Conservation (phyloP, 257 asterid species). For the Orobanche coerulescens region DNA sequence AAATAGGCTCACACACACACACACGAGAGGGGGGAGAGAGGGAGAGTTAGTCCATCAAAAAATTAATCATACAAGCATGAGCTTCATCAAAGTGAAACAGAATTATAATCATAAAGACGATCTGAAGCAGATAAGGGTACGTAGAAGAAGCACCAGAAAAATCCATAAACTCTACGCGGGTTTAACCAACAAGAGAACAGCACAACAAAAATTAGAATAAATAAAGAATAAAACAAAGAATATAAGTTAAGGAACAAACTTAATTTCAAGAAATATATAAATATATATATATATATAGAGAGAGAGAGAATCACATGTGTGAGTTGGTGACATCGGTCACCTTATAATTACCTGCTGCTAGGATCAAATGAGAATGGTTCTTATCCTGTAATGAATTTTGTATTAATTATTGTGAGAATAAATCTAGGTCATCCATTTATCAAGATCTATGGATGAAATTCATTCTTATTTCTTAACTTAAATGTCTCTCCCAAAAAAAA, state of each 20-base stretch:
- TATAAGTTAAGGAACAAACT: slow-evolving; percentile 20
- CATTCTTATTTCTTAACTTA: too few relatives aligned
- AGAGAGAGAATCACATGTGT: background rate
- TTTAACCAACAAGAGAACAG: background rate
- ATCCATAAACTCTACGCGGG: background rate
- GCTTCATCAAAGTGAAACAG: background rate
- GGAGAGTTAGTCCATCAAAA: background rate
- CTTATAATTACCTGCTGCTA: too few relatives aligned
- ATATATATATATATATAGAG: slow-evolving; percentile 15
- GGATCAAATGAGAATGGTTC: too few relatives aligned
- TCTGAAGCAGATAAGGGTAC: slow-evolving; percentile 16
- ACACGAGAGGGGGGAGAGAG: too few relatives aligned
- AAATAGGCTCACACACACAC: background rate
- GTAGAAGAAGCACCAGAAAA: slow-evolving; percentile 9
- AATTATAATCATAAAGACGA: background rate
- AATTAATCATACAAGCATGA: background rate
- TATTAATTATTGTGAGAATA: too few relatives aligned
- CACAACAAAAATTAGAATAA: too few relatives aligned
- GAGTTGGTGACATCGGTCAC: too few relatives aligned
- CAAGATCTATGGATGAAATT: too few relatives aligned
- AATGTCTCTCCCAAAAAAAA: too few relatives aligned
- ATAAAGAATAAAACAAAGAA: slow-evolving; percentile 6
- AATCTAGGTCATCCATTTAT: too few relatives aligned
- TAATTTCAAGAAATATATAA: too few relatives aligned
- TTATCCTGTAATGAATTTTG: too few relatives aligned